Evolutionary conservation across 2,329 filamentous ascomycete genomes (phyloP).

Genomic region (Cladophialophora chaetospira): DNA sequence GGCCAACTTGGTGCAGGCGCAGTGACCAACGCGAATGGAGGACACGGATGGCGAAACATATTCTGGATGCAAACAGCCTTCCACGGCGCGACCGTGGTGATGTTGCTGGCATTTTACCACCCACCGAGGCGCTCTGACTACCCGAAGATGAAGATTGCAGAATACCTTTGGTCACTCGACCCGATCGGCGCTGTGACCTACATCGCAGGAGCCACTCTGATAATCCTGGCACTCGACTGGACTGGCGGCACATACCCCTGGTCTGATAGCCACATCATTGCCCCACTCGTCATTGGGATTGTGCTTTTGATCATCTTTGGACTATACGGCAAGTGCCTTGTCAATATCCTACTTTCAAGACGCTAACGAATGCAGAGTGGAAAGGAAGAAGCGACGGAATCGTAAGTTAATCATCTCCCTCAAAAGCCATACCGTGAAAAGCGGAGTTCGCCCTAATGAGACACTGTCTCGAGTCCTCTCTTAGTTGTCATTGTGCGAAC

Average conservation of each 20-base stretch:
- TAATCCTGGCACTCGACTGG: conserved; percentile 52
- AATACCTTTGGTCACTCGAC: conserved; percentile 51
- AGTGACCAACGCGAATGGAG: conserved; percentile 46
- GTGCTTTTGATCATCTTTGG: background rate
- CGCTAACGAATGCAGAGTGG: conserved; percentile 56
- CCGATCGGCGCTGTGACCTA: conserved; percentile 51
- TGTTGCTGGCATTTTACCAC: conserved; percentile 53
- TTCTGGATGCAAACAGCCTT: conserved; percentile 62
- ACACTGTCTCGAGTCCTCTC: too few relatives aligned
- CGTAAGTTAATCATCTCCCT: too few relatives aligned
- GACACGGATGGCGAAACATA: conserved; percentile 58
- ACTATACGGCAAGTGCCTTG: conserved; percentile 1
- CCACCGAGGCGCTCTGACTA: conserved; percentile 44
- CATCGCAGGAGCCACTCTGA: conserved; percentile 47
- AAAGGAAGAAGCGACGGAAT: conserved; percentile 57
- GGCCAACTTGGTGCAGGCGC: conserved; percentile 55
- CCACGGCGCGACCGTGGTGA: conserved; percentile 50
- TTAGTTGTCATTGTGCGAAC: too few relatives aligned
- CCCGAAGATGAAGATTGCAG: conserved; percentile 41
- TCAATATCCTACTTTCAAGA: too few relatives aligned
- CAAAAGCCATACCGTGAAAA: too few relatives aligned
- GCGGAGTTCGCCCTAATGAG: too few relatives aligned
- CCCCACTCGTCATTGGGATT: conserved; percentile 43
- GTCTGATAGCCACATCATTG: conserved; percentile 41
- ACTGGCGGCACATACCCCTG: conserved; percentile 43